Percentiles rank a stretch among this genome's conserved stretches.
phyloP scores from a whole-genome alignment of 257 asterid genomes.

The Striga asiatica region DNA sequence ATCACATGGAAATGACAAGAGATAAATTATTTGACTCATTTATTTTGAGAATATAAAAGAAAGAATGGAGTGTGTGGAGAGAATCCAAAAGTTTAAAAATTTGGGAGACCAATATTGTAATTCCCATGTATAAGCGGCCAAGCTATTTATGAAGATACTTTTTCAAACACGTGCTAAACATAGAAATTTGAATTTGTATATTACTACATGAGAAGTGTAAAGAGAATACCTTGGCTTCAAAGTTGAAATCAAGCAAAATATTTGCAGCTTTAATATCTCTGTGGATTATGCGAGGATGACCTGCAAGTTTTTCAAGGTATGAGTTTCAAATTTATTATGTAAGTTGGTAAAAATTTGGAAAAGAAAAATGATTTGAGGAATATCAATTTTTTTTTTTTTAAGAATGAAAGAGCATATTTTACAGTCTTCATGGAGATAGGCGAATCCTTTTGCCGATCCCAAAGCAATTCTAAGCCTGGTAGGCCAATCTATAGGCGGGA shows the following conservation, averaged over 20 bases:
- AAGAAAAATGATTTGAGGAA: background rate
- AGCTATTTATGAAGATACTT: no score
- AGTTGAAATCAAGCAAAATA: constrained; percentile 49
- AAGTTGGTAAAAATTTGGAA: background rate
- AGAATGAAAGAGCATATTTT: background rate
- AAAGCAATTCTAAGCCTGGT: constrained; percentile 44
- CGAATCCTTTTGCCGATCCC: constrained; percentile 55
- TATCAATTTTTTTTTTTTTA: background rate
- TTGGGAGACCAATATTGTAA: no score
- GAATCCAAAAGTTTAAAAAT: no score
- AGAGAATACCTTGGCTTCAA: constrained; percentile 87
- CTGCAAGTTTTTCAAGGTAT: constrained; percentile 21
- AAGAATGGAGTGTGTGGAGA: no score
- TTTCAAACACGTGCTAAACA: no score
- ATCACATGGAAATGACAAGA: background rate
- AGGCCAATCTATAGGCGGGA: constrained; percentile 31
- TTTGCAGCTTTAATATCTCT: constrained; percentile 86
- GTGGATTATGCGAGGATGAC: constrained; percentile 90
- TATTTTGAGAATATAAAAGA: no score
- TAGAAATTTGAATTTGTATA: no score
- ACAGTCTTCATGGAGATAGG: constrained; percentile 71
- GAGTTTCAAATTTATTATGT: background rate
- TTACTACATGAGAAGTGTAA: no score
- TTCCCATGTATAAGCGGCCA: no score
- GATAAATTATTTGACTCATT: background rate